These are phyloP conservation scores for Backusella tuberculispora DNA, from an alignment of 192 early-diverging fungal genomes.

Conservation along the genomic window DNA sequence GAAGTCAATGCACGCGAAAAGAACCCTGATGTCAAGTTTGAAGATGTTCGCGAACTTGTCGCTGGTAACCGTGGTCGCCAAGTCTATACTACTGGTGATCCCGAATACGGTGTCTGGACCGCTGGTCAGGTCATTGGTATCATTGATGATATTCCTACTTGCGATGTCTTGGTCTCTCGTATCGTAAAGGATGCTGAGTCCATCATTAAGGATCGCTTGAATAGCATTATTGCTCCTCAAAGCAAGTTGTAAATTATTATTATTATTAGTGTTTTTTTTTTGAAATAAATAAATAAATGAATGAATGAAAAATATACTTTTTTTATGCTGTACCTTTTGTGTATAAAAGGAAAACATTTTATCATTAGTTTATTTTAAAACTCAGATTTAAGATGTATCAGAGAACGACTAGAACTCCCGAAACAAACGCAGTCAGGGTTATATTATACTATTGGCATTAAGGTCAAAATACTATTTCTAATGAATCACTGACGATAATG, in stretches of 20 bases:
- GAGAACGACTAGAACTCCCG: no score
- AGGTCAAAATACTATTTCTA: no score
- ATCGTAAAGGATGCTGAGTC: conserved; percentile 61
- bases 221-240: conserved; percentile 18
- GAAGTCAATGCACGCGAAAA: conserved; percentile 75
- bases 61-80: conserved; percentile 62
- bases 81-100: conserved; percentile 59
- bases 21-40: conserved; percentile 65
- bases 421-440: no score
- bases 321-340: no score
- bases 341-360: no score
- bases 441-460: no score
- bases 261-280: not conserved
- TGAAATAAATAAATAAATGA: conserved; percentile 12
- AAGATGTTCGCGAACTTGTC: conserved; percentile 72
- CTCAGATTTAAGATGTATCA: no score
- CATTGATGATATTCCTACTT: conserved; percentile 81
- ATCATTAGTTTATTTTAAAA: no score
- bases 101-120: conserved; percentile 63
- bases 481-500: no score
- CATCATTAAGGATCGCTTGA: conserved; percentile 37
- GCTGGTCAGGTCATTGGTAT: conserved; percentile 74
- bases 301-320: not conserved
- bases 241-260: conserved; percentile 30
- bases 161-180: conserved; percentile 60